Evolutionary conservation across 2,329 filamentous ascomycete genomes (phyloP), one percentile per base, ranked within the genome.

Genomic region (Trichoderma harzianum): DNA sequence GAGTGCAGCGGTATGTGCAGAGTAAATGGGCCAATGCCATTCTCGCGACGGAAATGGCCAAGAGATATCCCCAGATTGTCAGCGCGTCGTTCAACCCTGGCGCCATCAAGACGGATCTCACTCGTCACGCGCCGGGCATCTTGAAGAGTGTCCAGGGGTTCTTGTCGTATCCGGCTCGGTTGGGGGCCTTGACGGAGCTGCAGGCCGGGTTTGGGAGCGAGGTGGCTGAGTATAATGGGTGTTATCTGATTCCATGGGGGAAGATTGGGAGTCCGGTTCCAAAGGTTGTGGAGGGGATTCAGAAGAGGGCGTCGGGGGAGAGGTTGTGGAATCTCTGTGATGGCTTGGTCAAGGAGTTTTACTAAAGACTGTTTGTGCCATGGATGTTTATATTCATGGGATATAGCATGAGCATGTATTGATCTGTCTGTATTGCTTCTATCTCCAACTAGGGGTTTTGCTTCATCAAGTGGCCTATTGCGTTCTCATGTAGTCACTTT

Each of bases 171-270:
- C 43, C 43, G 43, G 43, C 4, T 21, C 43, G 43, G 0, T 3
- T 47, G 18, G 43, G 43, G 3, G 51, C 83, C 1, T 85, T 84
- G 72, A 85, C 84, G 0, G 80, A 84, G 72, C 74, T 86, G 1
- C 86, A 80, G 73, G 81, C 83, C 2, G 83, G 80, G 0, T 70
- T 62, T 53, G 58, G 26, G 16, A n/a, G 32, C 3, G 43, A 47
- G 43, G 43, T 47, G 7, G 18, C 1, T 21, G 43, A 47, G 43
- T 47, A 47, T 21, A 47, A 47, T 1, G 43, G 43, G 3, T 47
- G 43, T 21, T 47, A 47, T 47, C 2, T 47, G 7, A 47, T 47
- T 47, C 43, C 43, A 0, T 47, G 43, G 43, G 43, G 43, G 43
- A 47, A 47, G 43, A 21, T 47, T 47, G 43, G 43, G 43, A 47